phyloP scores from a whole-genome alignment of 495 filamentous ascomycete species.

The Hypoxylon cercidicola region DNA sequence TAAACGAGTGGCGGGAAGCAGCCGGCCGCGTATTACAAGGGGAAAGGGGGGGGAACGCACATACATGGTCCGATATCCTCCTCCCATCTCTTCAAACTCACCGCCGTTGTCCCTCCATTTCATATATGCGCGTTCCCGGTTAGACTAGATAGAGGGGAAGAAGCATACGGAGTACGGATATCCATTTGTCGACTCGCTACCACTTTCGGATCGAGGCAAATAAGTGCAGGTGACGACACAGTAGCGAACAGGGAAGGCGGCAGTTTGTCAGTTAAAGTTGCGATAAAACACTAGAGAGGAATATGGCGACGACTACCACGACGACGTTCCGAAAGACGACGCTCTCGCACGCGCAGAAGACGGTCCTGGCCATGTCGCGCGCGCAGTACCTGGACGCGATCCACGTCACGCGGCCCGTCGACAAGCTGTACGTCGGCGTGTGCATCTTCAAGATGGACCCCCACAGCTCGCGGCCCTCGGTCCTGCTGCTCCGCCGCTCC shows the following conservation, averaged over 20 bases:
- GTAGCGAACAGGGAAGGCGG: background rate
- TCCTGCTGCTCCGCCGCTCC: constrained; percentile 37
- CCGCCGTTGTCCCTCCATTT: constrained; percentile 4
- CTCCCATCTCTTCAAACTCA: constrained; percentile 1
- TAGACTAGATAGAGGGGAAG: constrained; percentile 7
- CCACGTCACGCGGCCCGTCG: constrained; percentile 24
- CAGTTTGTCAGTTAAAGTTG: background rate
- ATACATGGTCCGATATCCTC: constrained; percentile 14
- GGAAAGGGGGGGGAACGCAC: constrained; percentile 17
- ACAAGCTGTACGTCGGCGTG: constrained; percentile 41
- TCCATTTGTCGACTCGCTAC: too few relatives aligned
- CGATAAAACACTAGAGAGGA: background rate
- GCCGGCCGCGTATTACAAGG: constrained; percentile 7
- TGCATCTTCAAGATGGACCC: constrained; percentile 44
- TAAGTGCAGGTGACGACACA: background rate
- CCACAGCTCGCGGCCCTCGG: constrained; percentile 32
- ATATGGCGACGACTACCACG: constrained; percentile 22
- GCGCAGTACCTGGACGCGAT: constrained; percentile 38
- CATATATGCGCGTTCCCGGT: constrained; percentile 28
- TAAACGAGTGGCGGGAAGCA: constrained; percentile 1
- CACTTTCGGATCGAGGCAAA: too few relatives aligned
- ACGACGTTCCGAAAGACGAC: constrained; percentile 34
- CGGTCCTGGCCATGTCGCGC: constrained; percentile 44
- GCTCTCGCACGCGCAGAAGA: constrained; percentile 40
- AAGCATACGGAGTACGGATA: background rate